phyloP scores from a whole-genome alignment of 805 yeast genomes.

The Candida germanica region DNA sequence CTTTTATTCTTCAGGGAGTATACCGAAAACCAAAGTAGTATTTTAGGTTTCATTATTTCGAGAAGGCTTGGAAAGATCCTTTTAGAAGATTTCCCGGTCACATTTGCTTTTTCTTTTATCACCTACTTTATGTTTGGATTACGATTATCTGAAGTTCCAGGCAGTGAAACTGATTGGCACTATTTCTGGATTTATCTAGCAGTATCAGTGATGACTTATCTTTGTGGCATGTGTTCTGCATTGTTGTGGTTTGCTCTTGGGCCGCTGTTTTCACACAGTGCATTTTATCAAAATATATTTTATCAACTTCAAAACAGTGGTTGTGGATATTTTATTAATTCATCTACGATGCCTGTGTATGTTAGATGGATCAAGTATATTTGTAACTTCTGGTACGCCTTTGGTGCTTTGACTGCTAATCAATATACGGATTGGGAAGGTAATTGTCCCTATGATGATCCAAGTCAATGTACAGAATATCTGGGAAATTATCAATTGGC shows the following conservation, averaged over 20 bases:
- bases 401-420: constrained; percentile 64
- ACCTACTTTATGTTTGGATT: constrained; percentile 80
- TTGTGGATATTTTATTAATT: constrained; percentile 77
- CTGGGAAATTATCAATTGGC: constrained; percentile 54
- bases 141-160: constrained; percentile 24
- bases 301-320: constrained; percentile 75
- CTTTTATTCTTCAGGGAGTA: constrained; percentile 52
- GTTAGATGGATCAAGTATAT: constrained; percentile 81
- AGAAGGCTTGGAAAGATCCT: constrained; percentile 64
- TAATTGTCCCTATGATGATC: constrained; percentile 42
- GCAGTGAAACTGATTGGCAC: constrained; percentile 22
- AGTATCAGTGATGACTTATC: constrained; percentile 52
- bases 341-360: constrained; percentile 74
- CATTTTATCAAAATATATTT: constrained; percentile 58
- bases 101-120: constrained; percentile 55
- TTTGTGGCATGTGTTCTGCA: constrained; percentile 56
- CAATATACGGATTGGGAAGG: constrained; percentile 63
- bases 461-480: constrained; percentile 37
- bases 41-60: constrained; percentile 63
- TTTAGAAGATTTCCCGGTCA: constrained; percentile 66
- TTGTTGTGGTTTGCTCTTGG: constrained; percentile 52
- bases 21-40: constrained; percentile 63
- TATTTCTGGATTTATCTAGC: constrained; percentile 65
- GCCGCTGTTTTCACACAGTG: constrained; percentile 59
- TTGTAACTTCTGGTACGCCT: constrained; percentile 75